These are phyloP conservation scores for Fusarium ramigenum DNA, from an alignment of 2,329 filamentous ascomycete species.

Conservation along the genomic window DNA sequence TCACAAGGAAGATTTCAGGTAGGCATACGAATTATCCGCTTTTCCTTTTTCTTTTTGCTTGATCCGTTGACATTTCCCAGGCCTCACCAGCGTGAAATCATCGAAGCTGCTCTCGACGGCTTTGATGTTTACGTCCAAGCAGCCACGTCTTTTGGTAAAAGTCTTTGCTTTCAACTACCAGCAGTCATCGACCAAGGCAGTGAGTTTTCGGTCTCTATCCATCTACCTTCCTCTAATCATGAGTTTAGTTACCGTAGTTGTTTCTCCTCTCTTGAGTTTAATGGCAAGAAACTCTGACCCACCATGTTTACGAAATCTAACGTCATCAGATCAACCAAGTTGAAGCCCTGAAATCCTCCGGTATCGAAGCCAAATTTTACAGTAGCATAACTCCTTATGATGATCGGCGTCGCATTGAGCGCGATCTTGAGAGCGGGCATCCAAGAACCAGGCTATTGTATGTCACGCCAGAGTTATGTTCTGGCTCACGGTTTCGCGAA, in stretches of 20 bases:
- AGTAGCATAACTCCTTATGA: slow-evolving; percentile 79
- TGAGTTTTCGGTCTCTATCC: slow-evolving; percentile 55
- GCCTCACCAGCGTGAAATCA: slow-evolving; percentile 87
- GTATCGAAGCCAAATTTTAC: slow-evolving; percentile 83
- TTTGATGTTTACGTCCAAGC: slow-evolving; percentile 95
- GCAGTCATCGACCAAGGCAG: slow-evolving; percentile 88
- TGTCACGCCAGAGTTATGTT: slow-evolving; percentile 91
- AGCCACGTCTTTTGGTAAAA: slow-evolving; percentile 91
- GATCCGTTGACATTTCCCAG: slow-evolving; percentile 53
- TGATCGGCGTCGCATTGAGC: slow-evolving; percentile 75
- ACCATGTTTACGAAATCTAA: slow-evolving; percentile 17
- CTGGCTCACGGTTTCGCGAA: slow-evolving; percentile 78
- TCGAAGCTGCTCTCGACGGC: slow-evolving; percentile 80
- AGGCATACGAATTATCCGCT: slow-evolving; percentile 56
- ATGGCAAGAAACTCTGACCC: slow-evolving; percentile 67
- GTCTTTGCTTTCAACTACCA: slow-evolving; percentile 90
- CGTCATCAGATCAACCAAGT: slow-evolving; percentile 84
- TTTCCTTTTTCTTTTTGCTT: neutral
- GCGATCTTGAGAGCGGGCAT: slow-evolving; percentile 87
- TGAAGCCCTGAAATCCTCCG: slow-evolving; percentile 75
- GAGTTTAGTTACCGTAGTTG: slow-evolving; percentile 80
- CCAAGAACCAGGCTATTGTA: slow-evolving; percentile 86
- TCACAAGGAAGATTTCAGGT: slow-evolving; percentile 78
- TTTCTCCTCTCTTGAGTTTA: slow-evolving; percentile 87
- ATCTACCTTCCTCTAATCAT: slow-evolving; percentile 26